Evolutionary conservation across 1,139 yeast genomes (phyloP).

Genomic region (Waltiozyma sp.): DNA sequence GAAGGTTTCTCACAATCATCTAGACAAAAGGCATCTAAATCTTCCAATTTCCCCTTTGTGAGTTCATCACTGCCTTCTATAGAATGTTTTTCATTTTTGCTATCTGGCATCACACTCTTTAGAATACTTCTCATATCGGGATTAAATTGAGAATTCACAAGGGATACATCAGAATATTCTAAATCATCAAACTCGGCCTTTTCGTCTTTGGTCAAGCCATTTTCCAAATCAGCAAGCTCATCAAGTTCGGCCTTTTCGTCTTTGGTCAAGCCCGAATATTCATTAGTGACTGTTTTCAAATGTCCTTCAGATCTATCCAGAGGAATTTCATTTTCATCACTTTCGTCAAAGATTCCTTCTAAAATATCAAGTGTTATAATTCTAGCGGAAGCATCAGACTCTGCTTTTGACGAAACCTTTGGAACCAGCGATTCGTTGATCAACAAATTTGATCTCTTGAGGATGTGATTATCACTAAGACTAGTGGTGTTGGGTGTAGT

Average conservation of each 20-base stretch:
- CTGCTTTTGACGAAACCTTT: neutral
- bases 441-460: neutral
- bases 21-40: neutral
- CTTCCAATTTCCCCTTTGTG: neutral
- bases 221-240: no score
- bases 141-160: neutral
- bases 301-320: neutral
- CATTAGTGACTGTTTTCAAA: no score
- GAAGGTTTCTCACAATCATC: neutral
- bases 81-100: neutral
- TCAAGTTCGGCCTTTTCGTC: neutral
- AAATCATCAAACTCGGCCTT: neutral
- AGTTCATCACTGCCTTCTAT: neutral
- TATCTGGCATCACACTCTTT: neutral
- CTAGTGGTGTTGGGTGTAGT: neutral
- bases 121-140: no score
- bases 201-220: neutral
- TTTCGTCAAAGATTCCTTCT: neutral
- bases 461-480: neutral
- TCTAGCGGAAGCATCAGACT: neutral
- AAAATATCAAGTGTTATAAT: neutral
- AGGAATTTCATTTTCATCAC: neutral
- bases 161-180: neutral
- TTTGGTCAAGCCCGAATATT: neutral
- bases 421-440: neutral